Evolutionary conservation across 257 asterid species (phyloP).

Genomic region (Solanum medicagineum): DNA sequence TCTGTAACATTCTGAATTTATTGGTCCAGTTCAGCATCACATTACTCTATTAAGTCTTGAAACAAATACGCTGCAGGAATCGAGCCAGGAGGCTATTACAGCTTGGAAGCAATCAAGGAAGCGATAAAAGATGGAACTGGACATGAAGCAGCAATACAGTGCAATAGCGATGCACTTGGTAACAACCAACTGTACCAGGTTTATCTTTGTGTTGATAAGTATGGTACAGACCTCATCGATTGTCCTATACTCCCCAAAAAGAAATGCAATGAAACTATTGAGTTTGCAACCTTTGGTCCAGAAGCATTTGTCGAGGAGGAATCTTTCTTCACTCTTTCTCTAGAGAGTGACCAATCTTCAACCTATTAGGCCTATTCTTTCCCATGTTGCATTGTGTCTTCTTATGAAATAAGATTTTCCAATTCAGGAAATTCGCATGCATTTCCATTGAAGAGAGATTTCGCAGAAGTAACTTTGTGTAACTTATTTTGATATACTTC

Average conservation of each 20-base stretch:
- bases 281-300: constrained; percentile 1
- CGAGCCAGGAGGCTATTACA: constrained; percentile 15
- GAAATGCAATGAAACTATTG: background rate
- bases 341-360: background rate
- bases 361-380: background rate
- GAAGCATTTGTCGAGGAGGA: background rate
- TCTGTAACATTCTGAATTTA: background rate
- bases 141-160: constrained; percentile 4
- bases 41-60: background rate
- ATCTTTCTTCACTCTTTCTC: background rate
- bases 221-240: constrained; percentile 8
- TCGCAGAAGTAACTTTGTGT: background rate
- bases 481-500: background rate
- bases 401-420: background rate
- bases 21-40: background rate
- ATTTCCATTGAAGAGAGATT: background rate
- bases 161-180: constrained; percentile 16
- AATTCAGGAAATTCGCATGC: background rate
- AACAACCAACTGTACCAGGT: constrained; percentile 13
- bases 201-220: constrained; percentile 12
- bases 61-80: constrained; percentile 4
- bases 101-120: background rate
- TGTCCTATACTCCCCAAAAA: constrained; percentile 7
- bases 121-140: constrained; percentile 17
- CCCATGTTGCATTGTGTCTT: background rate